phyloP scores from a whole-genome alignment of 1,284 basidiomycete genomes.

The Chalciporus sp. region DNA sequence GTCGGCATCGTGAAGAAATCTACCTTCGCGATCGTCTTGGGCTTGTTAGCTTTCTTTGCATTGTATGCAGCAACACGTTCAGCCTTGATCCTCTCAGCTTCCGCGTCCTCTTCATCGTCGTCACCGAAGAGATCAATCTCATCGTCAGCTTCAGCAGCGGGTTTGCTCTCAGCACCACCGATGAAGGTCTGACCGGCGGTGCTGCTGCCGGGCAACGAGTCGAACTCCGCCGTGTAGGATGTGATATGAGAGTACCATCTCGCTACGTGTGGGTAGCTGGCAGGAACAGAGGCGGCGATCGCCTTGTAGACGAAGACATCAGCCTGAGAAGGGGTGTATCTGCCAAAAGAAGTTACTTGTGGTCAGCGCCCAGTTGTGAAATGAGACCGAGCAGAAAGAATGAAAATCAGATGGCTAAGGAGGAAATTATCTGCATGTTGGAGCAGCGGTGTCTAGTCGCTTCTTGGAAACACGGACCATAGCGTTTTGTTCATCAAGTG shows the following conservation, averaged over 20 bases:
- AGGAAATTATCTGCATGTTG: conserved; percentile 74
- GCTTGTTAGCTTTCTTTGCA: conserved; percentile 91
- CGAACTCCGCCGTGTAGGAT: conserved; percentile 82
- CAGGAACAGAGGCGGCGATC: conserved; percentile 64
- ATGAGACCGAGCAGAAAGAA: conserved; percentile 14
- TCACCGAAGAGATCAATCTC: conserved; percentile 93
- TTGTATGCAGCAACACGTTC: conserved; percentile 96
- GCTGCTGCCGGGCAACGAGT: conserved; percentile 81
- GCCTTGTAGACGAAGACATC: conserved; percentile 94
- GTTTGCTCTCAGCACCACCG: conserved; percentile 43
- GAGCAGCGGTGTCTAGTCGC: conserved; percentile 95
- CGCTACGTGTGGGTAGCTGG: conserved; percentile 76
- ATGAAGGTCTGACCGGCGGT: conserved; percentile 79
- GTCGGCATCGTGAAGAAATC: conserved; percentile 26
- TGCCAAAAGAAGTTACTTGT: conserved; percentile 38
- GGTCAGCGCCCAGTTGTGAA: conserved; percentile 15
- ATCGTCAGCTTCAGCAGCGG: conserved; percentile 83
- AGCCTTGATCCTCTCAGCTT: conserved; percentile 93
- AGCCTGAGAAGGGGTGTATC: conserved; percentile 94
- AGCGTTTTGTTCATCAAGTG: conserved; percentile 79
- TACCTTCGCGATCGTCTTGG: conserved; percentile 89
- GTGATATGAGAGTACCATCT: conserved; percentile 97
- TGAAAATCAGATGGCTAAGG: conserved; percentile 84
- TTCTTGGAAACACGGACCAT: conserved; percentile 99
- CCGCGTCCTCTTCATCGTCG: conserved; percentile 91